Evolutionary conservation across 768 basidiomycete species (phyloP), one percentile per base, ranked within the genome.

Genomic region (Tulasnella sp.): DNA sequence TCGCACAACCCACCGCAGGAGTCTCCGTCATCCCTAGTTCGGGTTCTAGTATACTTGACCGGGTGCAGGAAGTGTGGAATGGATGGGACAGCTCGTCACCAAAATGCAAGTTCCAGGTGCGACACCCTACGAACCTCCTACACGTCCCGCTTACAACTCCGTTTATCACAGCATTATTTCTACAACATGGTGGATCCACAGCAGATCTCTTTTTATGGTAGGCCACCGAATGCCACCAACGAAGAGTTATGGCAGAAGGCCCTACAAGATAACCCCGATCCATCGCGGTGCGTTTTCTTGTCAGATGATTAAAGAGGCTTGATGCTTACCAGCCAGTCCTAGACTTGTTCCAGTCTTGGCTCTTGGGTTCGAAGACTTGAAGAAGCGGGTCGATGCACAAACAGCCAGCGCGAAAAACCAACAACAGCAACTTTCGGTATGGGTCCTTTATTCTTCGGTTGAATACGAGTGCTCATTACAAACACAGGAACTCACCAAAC

Each of bases 321-420:
- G n/a, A 8, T 46, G 21, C 21, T 37, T 21, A n/a, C 29, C 36
- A 12, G 21, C 31, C 3, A 15, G 40, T 6, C 45, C 25, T 60
- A 89, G 87, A 62, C 74, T 86, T 55, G 84, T 89, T 0, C 86
- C 86, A 0, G 87, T 83, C 5, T 70, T 90, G 27, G 89, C 86
- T 0, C 70, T 82, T 25, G 86, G 89, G 9, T 89, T 89, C 56
- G 85, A 88, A 63, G 84, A 89, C 62, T 71, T 92, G 19, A 82
- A 85, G 61, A 75, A 76, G 58, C 82, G 89, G 6, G 81, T 87
- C 17, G 83, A 86, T 49, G 84, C 82, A 0, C 89, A 91, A 68
- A 72, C 76, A 0, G 69, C 73, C 43, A 82, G 83, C 67, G 79
- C 84, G 4, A 71, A 76, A 27, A 73, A 74, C 7, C 86, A 90